These are phyloP conservation scores for Durusdinium trenchii DNA, from an alignment of 73 alveolate genomes.

Conservation along the genomic window DNA sequence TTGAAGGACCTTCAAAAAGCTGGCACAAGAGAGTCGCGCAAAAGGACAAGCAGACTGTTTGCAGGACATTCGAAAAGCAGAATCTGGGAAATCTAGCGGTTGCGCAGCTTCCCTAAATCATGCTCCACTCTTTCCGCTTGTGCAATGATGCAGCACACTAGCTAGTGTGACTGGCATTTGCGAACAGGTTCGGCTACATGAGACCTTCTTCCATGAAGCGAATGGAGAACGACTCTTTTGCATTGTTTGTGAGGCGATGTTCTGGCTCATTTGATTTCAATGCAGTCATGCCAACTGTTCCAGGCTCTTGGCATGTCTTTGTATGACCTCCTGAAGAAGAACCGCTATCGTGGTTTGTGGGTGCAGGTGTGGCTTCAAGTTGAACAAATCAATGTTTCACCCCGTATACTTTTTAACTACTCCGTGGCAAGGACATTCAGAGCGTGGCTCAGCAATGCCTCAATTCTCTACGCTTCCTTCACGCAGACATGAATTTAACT, in stretches of 20 bases:
- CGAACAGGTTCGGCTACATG: conserved; percentile 90
- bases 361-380: conserved; percentile 24
- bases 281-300: not conserved
- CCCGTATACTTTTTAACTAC: not conserved
- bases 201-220: conserved; percentile 78
- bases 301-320: conserved; percentile 65
- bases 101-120: not conserved
- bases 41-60: not conserved
- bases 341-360: conserved; percentile 87
- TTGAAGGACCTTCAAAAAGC: conserved; percentile 35
- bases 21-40: not conserved
- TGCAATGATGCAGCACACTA: too few species aligned
- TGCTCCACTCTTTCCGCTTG: too few species aligned
- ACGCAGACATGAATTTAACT: conserved; percentile 9
- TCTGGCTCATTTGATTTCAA: too few species aligned
- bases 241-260: conserved; percentile 82
- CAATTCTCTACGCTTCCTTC: conserved; percentile 34
- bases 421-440: conserved; percentile 27
- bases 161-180: too few species aligned
- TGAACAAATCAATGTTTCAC: not conserved
- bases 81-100: conserved; percentile 5
- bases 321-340: conserved; percentile 74
- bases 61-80: conserved; percentile 60
- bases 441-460: conserved; percentile 33
- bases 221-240: conserved; percentile 52